Evolutionary conservation across 2,329 filamentous ascomycete genomes (phyloP), one percentile per base, ranked within the genome.

Genomic region (Thelonectria rubi): DNA sequence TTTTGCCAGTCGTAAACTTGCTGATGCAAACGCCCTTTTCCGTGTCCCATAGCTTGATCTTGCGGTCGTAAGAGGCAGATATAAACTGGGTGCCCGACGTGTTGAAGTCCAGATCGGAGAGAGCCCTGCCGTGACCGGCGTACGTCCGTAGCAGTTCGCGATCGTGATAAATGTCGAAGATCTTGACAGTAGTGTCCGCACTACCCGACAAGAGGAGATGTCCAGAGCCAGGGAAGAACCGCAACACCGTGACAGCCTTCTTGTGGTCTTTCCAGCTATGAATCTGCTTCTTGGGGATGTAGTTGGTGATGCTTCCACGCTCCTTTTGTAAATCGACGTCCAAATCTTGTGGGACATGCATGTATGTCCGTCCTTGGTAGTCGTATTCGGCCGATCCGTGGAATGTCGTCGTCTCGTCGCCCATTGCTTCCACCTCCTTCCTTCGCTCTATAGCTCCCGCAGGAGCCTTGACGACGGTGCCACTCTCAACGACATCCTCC

Each of bases 41-140:
- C 1, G 94, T 97, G 72, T 99, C 95, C 95, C 95, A 99, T 30
- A 99, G 84, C 79, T 98, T 97, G 82, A 98, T 97, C 81, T 92
- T 91, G 55, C 94, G 91, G 76, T 99, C 95, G 77, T 96, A 99
- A 15, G 92, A 95, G 1, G 92, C 91, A 3, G 94, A 94, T 24
- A 99, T 80, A 82, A 99, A 99, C 56, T 91, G 91, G 11, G 87
- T 91, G 54, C 95, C 95, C 32, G 88, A 85, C 3, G 84, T 84
- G 72, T 94, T 93, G 85, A 98, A 98, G 69, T 91, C 91, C 46
- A 95, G 87, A 74, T 97, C 94, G 26, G 94, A 94, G 24, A 98
- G 84, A 17, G 93, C 91, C 78, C 97, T 98, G 34, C 85, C 89
- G 76, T 99, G 95, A 10, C 95, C 95, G 17, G 88, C 88, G 78